Evolutionary conservation across 306 rosid genomes (phyloP).

Genomic region (Luffa aegyptiaca): DNA sequence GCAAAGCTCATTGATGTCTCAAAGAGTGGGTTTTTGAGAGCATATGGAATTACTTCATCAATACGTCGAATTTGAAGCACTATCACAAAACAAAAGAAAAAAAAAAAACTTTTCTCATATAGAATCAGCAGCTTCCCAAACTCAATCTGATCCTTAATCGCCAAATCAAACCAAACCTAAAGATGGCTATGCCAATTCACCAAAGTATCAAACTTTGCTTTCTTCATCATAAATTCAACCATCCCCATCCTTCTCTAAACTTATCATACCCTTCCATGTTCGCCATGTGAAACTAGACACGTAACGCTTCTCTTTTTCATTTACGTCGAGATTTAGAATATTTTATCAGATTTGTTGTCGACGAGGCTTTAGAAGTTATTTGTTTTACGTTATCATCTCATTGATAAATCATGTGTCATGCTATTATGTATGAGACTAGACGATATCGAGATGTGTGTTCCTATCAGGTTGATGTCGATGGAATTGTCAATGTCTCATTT

Average conservation of each 20-base stretch:
- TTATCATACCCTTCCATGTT: neutral
- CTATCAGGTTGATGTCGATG: neutral
- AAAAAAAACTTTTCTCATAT: neutral
- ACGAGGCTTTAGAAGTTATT: neutral
- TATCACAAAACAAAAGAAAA: neutral
- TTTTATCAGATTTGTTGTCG: neutral
- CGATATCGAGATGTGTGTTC: neutral
- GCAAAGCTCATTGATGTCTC: neutral
- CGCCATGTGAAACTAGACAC: neutral
- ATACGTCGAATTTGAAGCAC: neutral
- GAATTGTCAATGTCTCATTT: neutral
- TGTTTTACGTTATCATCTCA: neutral
- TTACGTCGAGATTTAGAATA: neutral
- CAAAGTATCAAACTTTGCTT: constrained; percentile 1
- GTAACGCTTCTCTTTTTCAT: neutral
- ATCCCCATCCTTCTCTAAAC: neutral
- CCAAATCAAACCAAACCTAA: neutral
- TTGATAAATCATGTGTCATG: neutral
- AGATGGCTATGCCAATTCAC: constrained; percentile 1
- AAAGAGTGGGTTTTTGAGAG: neutral
- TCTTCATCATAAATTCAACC: neutral
- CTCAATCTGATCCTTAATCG: neutral
- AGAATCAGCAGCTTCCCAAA: neutral
- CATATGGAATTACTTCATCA: constrained; percentile 1
- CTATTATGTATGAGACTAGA: neutral